Evolutionary conservation across 495 filamentous ascomycete species (phyloP), one percentile per base, ranked within the genome.

Genomic region (Penicillium bialowiezense): DNA sequence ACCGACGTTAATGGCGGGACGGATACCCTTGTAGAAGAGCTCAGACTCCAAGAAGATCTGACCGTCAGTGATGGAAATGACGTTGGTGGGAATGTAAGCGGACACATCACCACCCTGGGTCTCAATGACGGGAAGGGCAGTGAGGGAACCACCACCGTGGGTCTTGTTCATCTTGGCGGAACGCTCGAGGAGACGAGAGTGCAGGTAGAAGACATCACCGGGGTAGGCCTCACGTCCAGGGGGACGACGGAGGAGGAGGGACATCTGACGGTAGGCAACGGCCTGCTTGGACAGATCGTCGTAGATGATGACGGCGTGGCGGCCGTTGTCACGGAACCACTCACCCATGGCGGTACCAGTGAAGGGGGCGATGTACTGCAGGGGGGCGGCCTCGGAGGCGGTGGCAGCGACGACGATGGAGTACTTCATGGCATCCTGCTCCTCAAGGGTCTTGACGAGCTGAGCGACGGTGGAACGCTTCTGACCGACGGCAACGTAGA

Each of bases 81-180:
- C 93, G 81, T 98, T 98, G 79, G 93, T 98, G 68, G 93, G 93
- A 82, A 98, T 98, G 77, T 97, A 98, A 60, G 93, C 93, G 64
- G 95, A 97, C 74, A 98, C 93, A 77, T 98, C 93, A 88, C 93
- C 93, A 87, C 93, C 93, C 82, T 97, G 95, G 73, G 93, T 98
- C 82, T 98, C 93, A 71, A 98, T 98, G 77, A 98, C 77, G 71
- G 93, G 93, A 41, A 98, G 87, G 56, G 95, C 95, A 73, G 93
- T 98, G 67, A 98, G 80, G 60, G 93, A 97, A 66, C 93, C 93
- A 75, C 87, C 89, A 69, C 95, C 95, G 74, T 85, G 88, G 76
- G 89, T 96, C 73, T 92, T 84, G 83, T 81, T 95, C 85, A 98
- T 91, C 90, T 98, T 98, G 76, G 93, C 93, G 59, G 95, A 88